These are phyloP conservation scores for Cryphonectria radicalis DNA, from an alignment of 2,329 filamentous ascomycete species.

Conservation along the genomic window DNA sequence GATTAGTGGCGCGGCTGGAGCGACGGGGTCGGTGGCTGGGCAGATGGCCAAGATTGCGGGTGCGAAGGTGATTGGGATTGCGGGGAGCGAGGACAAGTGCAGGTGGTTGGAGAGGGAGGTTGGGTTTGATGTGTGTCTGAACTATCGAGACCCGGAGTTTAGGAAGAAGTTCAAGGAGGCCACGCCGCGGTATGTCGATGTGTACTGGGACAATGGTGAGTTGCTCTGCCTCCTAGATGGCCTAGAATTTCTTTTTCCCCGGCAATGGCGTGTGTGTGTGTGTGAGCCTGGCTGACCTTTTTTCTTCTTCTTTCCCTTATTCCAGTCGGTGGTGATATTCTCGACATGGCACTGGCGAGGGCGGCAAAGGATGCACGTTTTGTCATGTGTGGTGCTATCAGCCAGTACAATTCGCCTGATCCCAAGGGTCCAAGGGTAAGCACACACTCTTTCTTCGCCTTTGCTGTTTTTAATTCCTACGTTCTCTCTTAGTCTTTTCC, in stretches of 20 bases:
- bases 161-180: slow-evolving; percentile 62
- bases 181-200: slow-evolving; percentile 64
- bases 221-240: not conserved
- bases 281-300: not conserved
- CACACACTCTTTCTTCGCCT: not conserved
- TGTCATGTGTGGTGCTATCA: slow-evolving; percentile 65
- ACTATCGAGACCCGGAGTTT: slow-evolving; percentile 71
- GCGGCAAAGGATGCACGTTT: slow-evolving; percentile 68
- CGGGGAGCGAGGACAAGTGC: slow-evolving; percentile 61
- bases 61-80: slow-evolving; percentile 57
- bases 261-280: not conserved
- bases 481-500: not conserved
- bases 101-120: slow-evolving; percentile 62
- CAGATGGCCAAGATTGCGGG: slow-evolving; percentile 71
- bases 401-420: slow-evolving; percentile 28
- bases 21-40: slow-evolving; percentile 67
- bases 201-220: slow-evolving; percentile 71
- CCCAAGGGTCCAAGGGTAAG: slow-evolving; percentile 24
- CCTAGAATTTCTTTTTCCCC: not conserved
- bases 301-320: too few species aligned
- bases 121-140: slow-evolving; percentile 69
- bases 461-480: not conserved
- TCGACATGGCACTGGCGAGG: slow-evolving; percentile 66
- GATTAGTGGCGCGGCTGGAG: slow-evolving; percentile 68
- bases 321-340: slow-evolving; percentile 68